phyloP scores from a whole-genome alignment of 208 protist genomes.

The Sergeia podlipaevii region DNA sequence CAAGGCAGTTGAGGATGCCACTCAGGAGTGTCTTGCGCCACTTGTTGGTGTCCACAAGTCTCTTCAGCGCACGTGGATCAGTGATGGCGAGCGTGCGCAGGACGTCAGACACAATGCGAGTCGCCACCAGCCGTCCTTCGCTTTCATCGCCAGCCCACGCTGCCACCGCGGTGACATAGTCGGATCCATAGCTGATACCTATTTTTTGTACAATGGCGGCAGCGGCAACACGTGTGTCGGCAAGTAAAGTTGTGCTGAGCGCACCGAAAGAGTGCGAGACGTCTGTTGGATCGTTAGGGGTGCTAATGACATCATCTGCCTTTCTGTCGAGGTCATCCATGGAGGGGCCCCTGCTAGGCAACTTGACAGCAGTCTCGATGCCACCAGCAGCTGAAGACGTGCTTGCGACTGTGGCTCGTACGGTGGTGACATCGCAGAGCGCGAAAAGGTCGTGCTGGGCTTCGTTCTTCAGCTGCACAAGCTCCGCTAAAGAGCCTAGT shows the following conservation, averaged over 20 bases:
- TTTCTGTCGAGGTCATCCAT: conserved; percentile 1
- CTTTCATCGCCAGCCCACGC: conserved; percentile 62
- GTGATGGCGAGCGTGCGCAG: conserved; percentile 26
- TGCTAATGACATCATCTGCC: background rate
- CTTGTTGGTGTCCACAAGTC: conserved; percentile 17
- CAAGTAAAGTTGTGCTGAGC: no score
- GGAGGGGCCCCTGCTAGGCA: background rate
- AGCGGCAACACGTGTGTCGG: conserved; percentile 24
- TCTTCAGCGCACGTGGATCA: conserved; percentile 30
- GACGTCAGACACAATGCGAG: conserved; percentile 57
- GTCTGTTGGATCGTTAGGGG: no score
- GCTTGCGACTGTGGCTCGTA: background rate
- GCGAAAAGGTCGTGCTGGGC: conserved; percentile 43
- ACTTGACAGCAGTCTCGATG: background rate
- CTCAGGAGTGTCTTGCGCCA: conserved; percentile 75
- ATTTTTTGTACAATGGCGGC: conserved; percentile 30
- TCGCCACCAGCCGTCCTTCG: conserved; percentile 64
- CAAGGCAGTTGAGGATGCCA: conserved; percentile 89
- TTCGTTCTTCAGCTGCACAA: conserved; percentile 48
- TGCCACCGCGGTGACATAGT: conserved; percentile 63
- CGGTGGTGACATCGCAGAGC: conserved; percentile 16
- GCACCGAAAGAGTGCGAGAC: no score
- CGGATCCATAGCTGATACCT: conserved; percentile 49
- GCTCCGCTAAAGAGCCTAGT: conserved; percentile 28
- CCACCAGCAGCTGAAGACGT: background rate